phyloP scores from a whole-genome alignment of 2,329 filamentous ascomycete genomes.

The Aureobasidium subglaciale region DNA sequence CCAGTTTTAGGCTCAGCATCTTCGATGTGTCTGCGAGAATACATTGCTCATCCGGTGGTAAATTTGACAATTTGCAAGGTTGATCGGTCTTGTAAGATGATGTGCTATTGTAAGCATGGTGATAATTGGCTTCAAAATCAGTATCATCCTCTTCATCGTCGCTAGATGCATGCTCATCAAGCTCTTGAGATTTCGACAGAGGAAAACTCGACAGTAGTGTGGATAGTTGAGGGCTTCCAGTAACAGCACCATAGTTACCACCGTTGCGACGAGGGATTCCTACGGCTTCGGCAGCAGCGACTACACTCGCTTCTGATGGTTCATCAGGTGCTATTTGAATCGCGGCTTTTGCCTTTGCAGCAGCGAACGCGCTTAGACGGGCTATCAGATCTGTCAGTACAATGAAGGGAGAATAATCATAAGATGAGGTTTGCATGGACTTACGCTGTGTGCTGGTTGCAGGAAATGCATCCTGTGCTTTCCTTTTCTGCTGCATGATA shows the following conservation, averaged over 20 bases:
- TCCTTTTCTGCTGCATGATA: constrained; percentile 28
- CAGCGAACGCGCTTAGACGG: constrained; percentile 29
- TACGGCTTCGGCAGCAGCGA: not conserved
- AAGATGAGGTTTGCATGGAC: not conserved
- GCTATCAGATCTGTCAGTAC: constrained; percentile 15
- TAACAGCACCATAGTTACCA: not conserved
- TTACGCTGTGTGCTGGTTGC: constrained; percentile 1
- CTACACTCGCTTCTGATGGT: not conserved
- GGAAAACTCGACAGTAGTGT: constrained; percentile 11
- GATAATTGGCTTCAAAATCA: not conserved
- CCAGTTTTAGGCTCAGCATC: constrained; percentile 17
- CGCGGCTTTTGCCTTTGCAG: constrained; percentile 18
- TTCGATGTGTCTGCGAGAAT: constrained; percentile 18
- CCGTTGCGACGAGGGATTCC: constrained; percentile 3
- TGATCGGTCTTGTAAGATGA: not conserved
- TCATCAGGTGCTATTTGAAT: not conserved
- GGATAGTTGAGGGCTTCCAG: not conserved
- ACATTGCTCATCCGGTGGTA: constrained; percentile 12
- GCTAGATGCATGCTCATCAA: constrained; percentile 14
- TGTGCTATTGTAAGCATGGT: not conserved
- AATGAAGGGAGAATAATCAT: not conserved
- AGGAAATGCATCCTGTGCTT: constrained; percentile 29
- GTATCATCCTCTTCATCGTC: not conserved
- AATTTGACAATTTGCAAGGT: constrained; percentile 17
- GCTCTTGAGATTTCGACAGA: constrained; percentile 18